These are phyloP conservation scores for Ceratocystiopsis sp. DNA, from an alignment of 2,329 filamentous ascomycete genomes.

Conservation along the genomic window DNA sequence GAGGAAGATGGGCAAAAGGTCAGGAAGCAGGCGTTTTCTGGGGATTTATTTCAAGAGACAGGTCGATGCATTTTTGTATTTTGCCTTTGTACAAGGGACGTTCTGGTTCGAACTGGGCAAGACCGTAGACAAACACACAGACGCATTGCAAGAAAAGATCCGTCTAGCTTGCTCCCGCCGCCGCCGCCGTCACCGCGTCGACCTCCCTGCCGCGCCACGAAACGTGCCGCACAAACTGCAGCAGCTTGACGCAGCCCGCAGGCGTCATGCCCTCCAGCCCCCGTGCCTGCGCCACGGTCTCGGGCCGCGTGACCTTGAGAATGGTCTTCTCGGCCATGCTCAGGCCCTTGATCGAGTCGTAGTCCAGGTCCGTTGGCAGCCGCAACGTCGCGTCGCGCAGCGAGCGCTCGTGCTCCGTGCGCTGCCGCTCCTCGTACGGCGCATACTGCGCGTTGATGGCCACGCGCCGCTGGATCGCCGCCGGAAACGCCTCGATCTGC, in stretches of 20 bases:
- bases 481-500: slow-evolving; percentile 24
- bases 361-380: slow-evolving; percentile 62
- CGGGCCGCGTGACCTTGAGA: slow-evolving; percentile 54
- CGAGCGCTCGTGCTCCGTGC: slow-evolving; percentile 47
- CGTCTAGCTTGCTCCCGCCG: slow-evolving; percentile 2
- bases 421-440: slow-evolving; percentile 66
- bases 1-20: neutral
- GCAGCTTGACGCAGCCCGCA: slow-evolving; percentile 39
- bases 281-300: slow-evolving; percentile 76
- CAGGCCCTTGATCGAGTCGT: slow-evolving; percentile 53
- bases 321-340: slow-evolving; percentile 63
- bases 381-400: slow-evolving; percentile 58
- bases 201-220: neutral
- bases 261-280: slow-evolving; percentile 67
- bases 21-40: neutral
- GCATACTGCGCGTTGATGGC: slow-evolving; percentile 73
- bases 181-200: neutral
- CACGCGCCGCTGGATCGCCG: slow-evolving; percentile 49
- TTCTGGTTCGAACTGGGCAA: neutral
- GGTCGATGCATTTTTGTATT: too few species aligned
- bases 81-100: neutral
- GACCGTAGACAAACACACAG: neutral
- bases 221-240: slow-evolving; percentile 40
- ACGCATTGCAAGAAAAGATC: neutral
- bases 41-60: too few species aligned